Conservation (phyloP, 2,329 filamentous ascomycete genomes). For the Ophiostoma ips region DNA sequence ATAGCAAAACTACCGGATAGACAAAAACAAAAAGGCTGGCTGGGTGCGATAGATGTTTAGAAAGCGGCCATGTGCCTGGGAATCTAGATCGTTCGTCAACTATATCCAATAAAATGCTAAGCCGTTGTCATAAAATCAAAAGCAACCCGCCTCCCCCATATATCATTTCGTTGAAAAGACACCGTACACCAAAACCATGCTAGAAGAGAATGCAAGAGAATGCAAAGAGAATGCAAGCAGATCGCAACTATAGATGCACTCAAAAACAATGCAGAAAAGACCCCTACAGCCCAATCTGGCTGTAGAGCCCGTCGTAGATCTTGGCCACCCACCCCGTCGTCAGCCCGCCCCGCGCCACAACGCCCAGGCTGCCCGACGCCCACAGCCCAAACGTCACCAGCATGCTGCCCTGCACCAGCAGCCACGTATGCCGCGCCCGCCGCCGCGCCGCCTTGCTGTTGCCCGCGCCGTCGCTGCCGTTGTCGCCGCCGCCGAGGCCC, state of each 20-base stretch:
- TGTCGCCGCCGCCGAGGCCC: neutral
- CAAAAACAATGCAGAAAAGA: neutral
- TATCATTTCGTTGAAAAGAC: too few species aligned
- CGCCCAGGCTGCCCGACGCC: slow-evolving; percentile 66
- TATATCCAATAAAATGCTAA: too few species aligned
- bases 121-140: too few species aligned
- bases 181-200: neutral
- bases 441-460: slow-evolving; percentile 30
- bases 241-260: too few species aligned
- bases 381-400: slow-evolving; percentile 50
- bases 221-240: neutral
- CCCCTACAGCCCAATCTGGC: slow-evolving; percentile 7
- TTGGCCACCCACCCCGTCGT: slow-evolving; percentile 67
- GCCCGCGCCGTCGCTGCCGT: slow-evolving; percentile 20
- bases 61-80: too few species aligned
- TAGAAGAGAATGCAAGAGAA: neutral
- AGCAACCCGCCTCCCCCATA: too few species aligned
- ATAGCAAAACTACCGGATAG: neutral
- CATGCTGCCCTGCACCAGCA: slow-evolving; percentile 53
- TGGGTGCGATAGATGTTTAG: too few species aligned
- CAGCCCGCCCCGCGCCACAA: slow-evolving; percentile 58
- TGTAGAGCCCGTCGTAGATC: slow-evolving; percentile 61
- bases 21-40: neutral
- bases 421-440: slow-evolving; percentile 48
- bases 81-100: too few species aligned